These are phyloP conservation scores for Quercus tomentella DNA, from an alignment of 331 rosid genomes.

Conservation along the genomic window DNA sequence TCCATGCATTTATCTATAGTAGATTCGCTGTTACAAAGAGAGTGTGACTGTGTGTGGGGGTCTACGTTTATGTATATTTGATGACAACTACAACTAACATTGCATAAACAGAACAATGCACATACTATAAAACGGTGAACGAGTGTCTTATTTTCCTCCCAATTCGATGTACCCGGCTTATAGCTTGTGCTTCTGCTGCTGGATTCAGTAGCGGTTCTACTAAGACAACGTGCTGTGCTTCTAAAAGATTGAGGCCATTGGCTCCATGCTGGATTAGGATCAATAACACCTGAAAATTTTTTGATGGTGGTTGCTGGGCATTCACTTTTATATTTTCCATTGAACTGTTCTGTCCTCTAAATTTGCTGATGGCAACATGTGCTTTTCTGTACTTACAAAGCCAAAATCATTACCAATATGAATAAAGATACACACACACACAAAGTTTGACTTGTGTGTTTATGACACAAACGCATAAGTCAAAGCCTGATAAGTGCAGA, in stretches of 20 bases:
- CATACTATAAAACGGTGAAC: slow-evolving; percentile 88
- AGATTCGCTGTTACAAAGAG: neutral
- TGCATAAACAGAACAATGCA: slow-evolving; percentile 5
- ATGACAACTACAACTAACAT: neutral
- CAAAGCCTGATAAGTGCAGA: slow-evolving; percentile 1
- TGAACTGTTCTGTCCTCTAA: slow-evolving; percentile 53
- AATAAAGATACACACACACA: neutral
- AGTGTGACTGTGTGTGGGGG: neutral
- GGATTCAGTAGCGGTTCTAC: slow-evolving; percentile 95
- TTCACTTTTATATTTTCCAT: slow-evolving; percentile 31
- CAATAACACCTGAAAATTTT: slow-evolving; percentile 66
- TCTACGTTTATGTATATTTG: neutral
- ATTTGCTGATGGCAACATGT: slow-evolving; percentile 72
- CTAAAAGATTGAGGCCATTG: slow-evolving; percentile 88
- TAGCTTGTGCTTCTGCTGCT: slow-evolving; percentile 95
- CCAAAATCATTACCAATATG: slow-evolving; percentile 15
- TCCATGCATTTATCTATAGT: slow-evolving; percentile 7
- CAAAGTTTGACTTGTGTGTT: no score
- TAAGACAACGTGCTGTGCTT: slow-evolving; percentile 91
- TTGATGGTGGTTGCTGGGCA: slow-evolving; percentile 30
- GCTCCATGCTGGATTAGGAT: slow-evolving; percentile 94
- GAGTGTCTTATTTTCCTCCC: slow-evolving; percentile 65
- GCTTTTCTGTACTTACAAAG: slow-evolving; percentile 62
- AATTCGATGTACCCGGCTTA: slow-evolving; percentile 88
- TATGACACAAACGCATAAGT: no score